Evolutionary conservation across 2,329 filamentous ascomycete species (phyloP).

Genomic region (Aschersonia sp.): DNA sequence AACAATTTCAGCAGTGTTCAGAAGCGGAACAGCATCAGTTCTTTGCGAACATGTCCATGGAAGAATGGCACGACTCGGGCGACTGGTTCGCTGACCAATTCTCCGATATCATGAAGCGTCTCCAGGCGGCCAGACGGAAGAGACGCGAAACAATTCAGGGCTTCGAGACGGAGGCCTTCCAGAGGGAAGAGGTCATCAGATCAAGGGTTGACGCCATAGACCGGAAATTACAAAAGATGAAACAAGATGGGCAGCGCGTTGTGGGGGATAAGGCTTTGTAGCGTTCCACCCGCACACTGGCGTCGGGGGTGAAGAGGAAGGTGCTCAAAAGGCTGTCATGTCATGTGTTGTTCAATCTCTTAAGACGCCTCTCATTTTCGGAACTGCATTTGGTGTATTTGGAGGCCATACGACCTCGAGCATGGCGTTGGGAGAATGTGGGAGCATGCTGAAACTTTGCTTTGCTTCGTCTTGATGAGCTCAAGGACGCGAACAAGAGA

Average conservation of each 20-base stretch:
- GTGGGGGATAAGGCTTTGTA: constrained; percentile 26
- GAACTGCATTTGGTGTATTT: background rate
- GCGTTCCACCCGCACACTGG: no score
- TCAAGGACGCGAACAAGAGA: no score
- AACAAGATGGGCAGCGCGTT: constrained; percentile 40
- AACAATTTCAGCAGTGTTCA: constrained; percentile 31
- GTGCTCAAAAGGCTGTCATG: no score
- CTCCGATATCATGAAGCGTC: constrained; percentile 28
- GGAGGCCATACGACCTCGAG: background rate
- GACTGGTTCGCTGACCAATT: constrained; percentile 46
- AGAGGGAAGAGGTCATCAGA: constrained; percentile 38
- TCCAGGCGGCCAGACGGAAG: constrained; percentile 31
- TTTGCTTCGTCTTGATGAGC: background rate
- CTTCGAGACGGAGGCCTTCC: constrained; percentile 41
- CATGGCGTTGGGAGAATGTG: background rate
- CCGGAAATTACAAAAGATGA: constrained; percentile 37
- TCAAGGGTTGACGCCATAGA: constrained; percentile 38
- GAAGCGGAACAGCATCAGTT: constrained; percentile 32
- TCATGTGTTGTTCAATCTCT: background rate
- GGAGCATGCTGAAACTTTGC: background rate
- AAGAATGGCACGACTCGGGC: constrained; percentile 44
- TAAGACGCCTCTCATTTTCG: background rate
- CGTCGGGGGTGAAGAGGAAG: no score
- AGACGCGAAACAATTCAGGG: constrained; percentile 33
- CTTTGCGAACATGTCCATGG: constrained; percentile 36